Base-by-base conservation (phyloP, 306 rosid genomes). In the Astragalus membranaceus region DNA sequence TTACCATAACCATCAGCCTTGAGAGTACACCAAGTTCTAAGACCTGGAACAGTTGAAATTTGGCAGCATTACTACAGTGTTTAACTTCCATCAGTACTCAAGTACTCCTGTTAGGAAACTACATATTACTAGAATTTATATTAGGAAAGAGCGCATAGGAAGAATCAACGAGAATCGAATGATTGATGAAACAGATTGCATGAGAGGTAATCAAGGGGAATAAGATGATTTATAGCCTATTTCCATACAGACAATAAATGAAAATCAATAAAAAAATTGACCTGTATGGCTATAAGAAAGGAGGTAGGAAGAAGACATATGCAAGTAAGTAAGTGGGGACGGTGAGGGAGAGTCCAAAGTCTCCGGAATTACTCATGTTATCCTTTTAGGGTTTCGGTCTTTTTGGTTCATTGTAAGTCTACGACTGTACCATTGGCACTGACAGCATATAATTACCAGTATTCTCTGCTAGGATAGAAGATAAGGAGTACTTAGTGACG, bases 11-110 rank as follows among this genome's bases (percentile, higher is more conserved):
- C 80, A 87, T 82, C 62, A 93, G 77, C 78, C 74, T 78, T 49
- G 94, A 48, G 54, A 93, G 73, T 26, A 88, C 94, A 65, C 96
- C 89, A 6, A 78, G 88, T 69, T 84, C 88, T 81, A 93, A 73
- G 60, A 88, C 87, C 98, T 93, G 80, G 32, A 12, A 66, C 10
- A 72, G 48, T 60, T 5, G 23, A 74, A 41, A 57, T 57, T 68
- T 68, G 3, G 37, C 54, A 64, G 53, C 50, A 8, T 75, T 59
- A 76, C 23, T 8, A 72, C 51, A 69, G 55, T 72, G 17, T 69
- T 35, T 70, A 70, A 52, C 63, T 59, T 70, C 7, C 35, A 57
- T 44, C 63, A 75, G 32, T 29, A 35, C 20, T 49, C 51, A 54
- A 64, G 50, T 61, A 56, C 61, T 30, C 33, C 35, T 3, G 16